These are phyloP conservation scores for Plasmodium reichenowi DNA, from an alignment of 169 alveolate species.

Conservation along the genomic window DNA sequence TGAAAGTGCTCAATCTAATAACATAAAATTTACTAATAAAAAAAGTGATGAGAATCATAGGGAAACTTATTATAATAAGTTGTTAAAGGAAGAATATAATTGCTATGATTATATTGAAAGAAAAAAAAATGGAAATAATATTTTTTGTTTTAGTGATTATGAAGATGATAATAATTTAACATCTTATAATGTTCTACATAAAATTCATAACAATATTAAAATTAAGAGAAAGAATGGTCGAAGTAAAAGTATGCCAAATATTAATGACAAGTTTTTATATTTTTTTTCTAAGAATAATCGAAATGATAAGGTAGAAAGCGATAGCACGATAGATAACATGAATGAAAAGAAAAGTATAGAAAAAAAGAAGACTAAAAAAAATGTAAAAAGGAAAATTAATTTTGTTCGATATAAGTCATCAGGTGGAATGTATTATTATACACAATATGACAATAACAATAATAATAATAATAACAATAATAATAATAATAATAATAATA, in stretches of 20 bases:
- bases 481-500: neutral
- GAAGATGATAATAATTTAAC: slow-evolving; percentile 10
- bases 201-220: slow-evolving; percentile 11
- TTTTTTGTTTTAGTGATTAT: slow-evolving; percentile 8
- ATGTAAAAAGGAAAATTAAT: slow-evolving; percentile 33
- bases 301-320: slow-evolving; percentile 47
- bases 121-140: neutral
- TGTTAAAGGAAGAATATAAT: neutral
- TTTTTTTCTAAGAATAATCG: slow-evolving; percentile 29
- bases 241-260: slow-evolving; percentile 69
- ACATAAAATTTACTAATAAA: slow-evolving; percentile 10
- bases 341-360: slow-evolving; percentile 28
- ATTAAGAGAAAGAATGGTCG: slow-evolving; percentile 11
- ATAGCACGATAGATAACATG: slow-evolving; percentile 63
- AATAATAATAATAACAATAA: neutral
- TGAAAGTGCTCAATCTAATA: neutral
- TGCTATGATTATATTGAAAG: too few species aligned
- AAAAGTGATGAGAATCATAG: neutral
- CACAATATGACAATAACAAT: slow-evolving; percentile 7
- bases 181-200: slow-evolving; percentile 25
- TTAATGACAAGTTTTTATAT: slow-evolving; percentile 52
- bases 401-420: slow-evolving; percentile 20
- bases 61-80: neutral
- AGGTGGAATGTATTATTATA: neutral
- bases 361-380: slow-evolving; percentile 23